phyloP scores from a whole-genome alignment of 306 rosid species.

The Prunus kanzakura region DNA sequence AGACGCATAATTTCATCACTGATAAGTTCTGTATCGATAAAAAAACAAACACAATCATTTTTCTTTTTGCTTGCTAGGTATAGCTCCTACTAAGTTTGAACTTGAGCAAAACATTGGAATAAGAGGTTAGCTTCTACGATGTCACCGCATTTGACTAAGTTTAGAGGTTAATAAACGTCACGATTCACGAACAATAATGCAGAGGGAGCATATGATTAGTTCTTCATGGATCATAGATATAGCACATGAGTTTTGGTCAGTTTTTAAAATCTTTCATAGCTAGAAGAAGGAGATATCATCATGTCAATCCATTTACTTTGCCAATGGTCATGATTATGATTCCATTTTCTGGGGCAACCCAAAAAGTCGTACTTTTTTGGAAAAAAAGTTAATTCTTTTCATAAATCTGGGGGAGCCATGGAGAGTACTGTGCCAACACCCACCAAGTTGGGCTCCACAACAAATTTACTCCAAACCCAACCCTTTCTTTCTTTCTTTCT shows the following conservation, averaged over 20 bases:
- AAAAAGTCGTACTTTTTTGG: constrained; percentile 25
- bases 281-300: constrained; percentile 3
- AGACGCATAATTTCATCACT: too few relatives aligned
- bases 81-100: background rate
- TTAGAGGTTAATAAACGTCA: background rate
- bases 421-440: constrained; percentile 8
- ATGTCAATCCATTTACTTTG: constrained; percentile 17
- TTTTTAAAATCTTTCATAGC: background rate
- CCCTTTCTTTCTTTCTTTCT: background rate
- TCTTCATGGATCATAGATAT: background rate
- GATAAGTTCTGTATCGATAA: background rate
- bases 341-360: constrained; percentile 36
- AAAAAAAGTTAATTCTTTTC: constrained; percentile 15
- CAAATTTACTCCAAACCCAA: background rate
- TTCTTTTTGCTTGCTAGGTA: background rate
- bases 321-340: constrained; percentile 30
- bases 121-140: background rate
- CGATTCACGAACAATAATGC: background rate
- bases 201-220: background rate
- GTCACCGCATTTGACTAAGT: background rate
- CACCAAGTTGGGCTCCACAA: constrained; percentile 33
- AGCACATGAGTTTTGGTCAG: background rate
- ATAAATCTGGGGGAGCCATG: constrained; percentile 1
- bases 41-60: background rate
- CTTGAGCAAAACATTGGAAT: background rate